These are phyloP conservation scores for Pulveroboletus sp. DNA, from an alignment of 768 basidiomycete genomes.

Conservation along the genomic window DNA sequence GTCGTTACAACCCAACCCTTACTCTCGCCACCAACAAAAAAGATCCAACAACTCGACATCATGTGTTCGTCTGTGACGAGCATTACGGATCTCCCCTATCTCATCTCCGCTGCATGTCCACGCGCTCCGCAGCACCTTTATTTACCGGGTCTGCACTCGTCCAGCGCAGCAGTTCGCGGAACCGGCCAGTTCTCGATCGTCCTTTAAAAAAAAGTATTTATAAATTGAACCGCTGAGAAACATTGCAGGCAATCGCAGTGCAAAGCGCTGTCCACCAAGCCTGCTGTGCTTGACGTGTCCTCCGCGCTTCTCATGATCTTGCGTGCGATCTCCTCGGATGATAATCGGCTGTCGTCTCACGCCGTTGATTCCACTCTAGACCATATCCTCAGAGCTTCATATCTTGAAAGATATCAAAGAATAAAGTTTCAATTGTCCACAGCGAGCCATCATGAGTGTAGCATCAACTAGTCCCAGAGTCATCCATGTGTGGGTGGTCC, in stretches of 20 bases:
- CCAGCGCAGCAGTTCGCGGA: constrained; percentile 15
- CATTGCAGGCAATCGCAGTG: neutral
- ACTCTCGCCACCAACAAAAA: neutral
- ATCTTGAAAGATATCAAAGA: constrained; percentile 15
- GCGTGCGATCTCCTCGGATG: constrained; percentile 24
- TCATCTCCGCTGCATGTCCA: constrained; percentile 12
- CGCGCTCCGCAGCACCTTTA: constrained; percentile 11
- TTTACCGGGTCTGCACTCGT: constrained; percentile 1
- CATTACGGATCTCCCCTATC: neutral
- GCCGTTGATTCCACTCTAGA: neutral
- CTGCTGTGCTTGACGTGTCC: constrained; percentile 17
- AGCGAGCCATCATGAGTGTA: constrained; percentile 5
- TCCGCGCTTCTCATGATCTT: neutral
- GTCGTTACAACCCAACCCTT: no score
- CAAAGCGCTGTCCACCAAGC: neutral
- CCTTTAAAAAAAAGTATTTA: neutral
- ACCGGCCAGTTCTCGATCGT: constrained; percentile 17
- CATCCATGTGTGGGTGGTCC: neutral
- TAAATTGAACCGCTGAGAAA: constrained; percentile 1
- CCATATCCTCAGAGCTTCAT: neutral
- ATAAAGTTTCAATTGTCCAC: constrained; percentile 11
- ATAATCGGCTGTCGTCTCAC: constrained; percentile 3
- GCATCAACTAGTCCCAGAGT: constrained; percentile 6
- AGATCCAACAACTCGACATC: neutral
- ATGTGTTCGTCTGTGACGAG: no score